Base-by-base conservation (phyloP, 2,329 filamentous ascomycete genomes). In the Colletotrichum liaoningense region DNA sequence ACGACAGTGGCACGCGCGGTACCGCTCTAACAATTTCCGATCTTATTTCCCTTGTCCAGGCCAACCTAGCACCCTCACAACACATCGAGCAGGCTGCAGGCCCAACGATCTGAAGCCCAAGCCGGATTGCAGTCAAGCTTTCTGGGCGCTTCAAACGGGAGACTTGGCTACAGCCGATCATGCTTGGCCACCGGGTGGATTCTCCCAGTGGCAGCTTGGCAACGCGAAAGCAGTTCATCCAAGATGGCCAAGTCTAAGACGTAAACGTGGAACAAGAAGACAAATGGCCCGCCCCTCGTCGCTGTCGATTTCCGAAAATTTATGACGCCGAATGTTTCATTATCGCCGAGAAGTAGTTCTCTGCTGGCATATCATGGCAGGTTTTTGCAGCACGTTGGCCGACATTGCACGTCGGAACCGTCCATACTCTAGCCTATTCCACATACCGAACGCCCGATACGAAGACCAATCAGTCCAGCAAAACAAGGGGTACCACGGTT, bases 71-170 rank as follows among this genome's bases (percentile, higher is more conserved):
- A 59, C 11, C 33, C 11, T 35, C 33, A 12, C 54, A n/a, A n/a
- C 30, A n/a, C 38, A 42, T 58, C 12, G 35, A 35, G 33, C 26
- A 14, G 9, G 12, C 35, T n/a, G 26, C 54, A 33, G 54, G 19
- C 30, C 19, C 42, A 56, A 58, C 66, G 19, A 30, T 26, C 24
- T 38, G 19, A 49, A 35, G 28, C 14, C 64, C 38, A 19, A 52
- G 24, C 28, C 19, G 35, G 58, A 12, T 30, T 26, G 42, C n/a
- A 16, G 30, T 65, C 62, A 73, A 73, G 67, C 60, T 73, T 71
- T 71, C 26, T 60, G 46, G 60, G 22, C 63, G 26, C 35, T 24
- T 60, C 12, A 4, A 26, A 16, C 33, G 46, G 12, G 9, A 35
- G 7, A 26, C 60, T 66, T 66, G 22, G 62, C 55, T 30, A 30